Base-by-base conservation (phyloP, 768 basidiomycete genomes). In the Lanmaoa rubissima region DNA sequence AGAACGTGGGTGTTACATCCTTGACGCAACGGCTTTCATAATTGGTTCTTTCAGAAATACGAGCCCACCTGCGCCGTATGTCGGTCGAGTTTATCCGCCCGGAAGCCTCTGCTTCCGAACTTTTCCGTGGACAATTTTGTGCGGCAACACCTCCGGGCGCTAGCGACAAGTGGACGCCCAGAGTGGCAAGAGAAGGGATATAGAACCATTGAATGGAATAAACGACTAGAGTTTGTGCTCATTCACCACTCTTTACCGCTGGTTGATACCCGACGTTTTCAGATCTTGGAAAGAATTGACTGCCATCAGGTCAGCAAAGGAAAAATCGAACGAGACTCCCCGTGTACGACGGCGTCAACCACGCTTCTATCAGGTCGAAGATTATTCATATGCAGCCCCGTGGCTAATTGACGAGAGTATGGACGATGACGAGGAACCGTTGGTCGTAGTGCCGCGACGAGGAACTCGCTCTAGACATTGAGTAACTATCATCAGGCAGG, bases 71-170 rank as follows among this genome's bases (percentile, higher is more conserved):
- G 88, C 54, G 79, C 87, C 0, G 66, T 82, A 19, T 90, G 88
- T 64, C 84, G 88, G 28, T 71, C 80, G 26, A 65, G 54, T 36
- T 68, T 90, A 38, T 65, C 72, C 4, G 54, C 45, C 14, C 58
- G 61, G 9, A 70, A 61, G 11, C 80, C 85, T 1, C 75, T 90
- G 69, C 78, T 87, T 60, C 84, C 87, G 0, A 90, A 90, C 66
- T 81, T 84, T 64, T 66, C 78, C 1, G 72, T 86, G 60, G 86
- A 90, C 63, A 82, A 75, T 60, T 69, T 78, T 17, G 80, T 90
- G 4, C 82, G 81, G 55, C 82, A 78, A 63, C 81, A 90, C 61
- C 69, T 90, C n/a, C 59, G 64, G 8, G 72, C 76, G 17, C 76
- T 82, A 14, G 71, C 79, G 3, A 76, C 65, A 24, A 79, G 67